Evolutionary conservation across 768 basidiomycete genomes (phyloP).

Genomic region (Artomyces pyxidatus): DNA sequence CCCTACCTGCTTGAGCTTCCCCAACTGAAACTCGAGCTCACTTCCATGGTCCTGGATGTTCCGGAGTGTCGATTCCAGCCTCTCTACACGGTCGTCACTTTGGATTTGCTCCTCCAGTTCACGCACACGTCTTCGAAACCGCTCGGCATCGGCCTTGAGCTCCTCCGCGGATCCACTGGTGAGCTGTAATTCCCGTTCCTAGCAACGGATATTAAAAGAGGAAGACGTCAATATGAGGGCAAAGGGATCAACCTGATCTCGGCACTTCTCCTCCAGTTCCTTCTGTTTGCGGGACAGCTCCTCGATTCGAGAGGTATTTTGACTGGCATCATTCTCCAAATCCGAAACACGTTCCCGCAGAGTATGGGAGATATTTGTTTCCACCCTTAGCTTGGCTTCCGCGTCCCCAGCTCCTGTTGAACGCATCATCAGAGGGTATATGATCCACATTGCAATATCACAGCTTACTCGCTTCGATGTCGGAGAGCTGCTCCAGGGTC

Average conservation of each 20-base stretch:
- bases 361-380: slow-evolving; percentile 12
- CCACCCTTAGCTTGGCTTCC: slow-evolving; percentile 17
- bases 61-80: slow-evolving; percentile 61
- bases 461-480: slow-evolving; percentile 52
- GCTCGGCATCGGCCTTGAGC: slow-evolving; percentile 43
- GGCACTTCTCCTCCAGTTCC: slow-evolving; percentile 37
- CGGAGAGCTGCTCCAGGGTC: slow-evolving; percentile 49
- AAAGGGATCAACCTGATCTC: slow-evolving; percentile 45
- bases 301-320: slow-evolving; percentile 30
- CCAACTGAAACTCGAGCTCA: slow-evolving; percentile 76
- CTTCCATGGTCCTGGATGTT: slow-evolving; percentile 77
- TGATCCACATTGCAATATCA: too few species aligned
- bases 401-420: slow-evolving; percentile 19
- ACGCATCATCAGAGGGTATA: background rate
- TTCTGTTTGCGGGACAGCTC: slow-evolving; percentile 44
- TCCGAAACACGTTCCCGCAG: slow-evolving; percentile 29
- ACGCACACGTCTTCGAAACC: slow-evolving; percentile 48
- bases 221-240: background rate
- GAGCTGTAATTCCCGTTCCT: slow-evolving; percentile 74
- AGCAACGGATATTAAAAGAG: background rate
- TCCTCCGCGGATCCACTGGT: slow-evolving; percentile 47
- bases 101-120: slow-evolving; percentile 80
- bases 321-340: slow-evolving; percentile 33
- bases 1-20: slow-evolving; percentile 68
- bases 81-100: slow-evolving; percentile 74